Evolutionary conservation across 768 basidiomycete species (phyloP).

Genomic region (Ephemerocybe angulata): DNA sequence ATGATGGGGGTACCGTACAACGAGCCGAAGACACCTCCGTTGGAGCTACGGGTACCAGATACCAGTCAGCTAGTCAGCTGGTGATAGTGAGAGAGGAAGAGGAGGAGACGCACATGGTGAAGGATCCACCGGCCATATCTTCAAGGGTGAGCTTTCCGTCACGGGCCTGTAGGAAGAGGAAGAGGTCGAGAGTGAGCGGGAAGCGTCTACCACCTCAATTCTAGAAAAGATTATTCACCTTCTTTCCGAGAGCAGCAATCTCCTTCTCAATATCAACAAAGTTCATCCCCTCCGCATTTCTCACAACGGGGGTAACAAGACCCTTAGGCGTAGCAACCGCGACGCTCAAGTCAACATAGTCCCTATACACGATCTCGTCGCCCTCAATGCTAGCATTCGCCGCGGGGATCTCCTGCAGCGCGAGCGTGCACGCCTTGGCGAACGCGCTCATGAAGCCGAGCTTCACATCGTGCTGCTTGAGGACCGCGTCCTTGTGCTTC

Average conservation of each 20-base stretch:
- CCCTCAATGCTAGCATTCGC: conserved; percentile 95
- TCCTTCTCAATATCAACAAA: conserved; percentile 92
- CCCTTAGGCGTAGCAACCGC: conserved; percentile 98
- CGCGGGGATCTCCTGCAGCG: conserved; percentile 86
- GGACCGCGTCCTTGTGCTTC: conserved; percentile 87
- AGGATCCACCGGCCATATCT: conserved; percentile 98
- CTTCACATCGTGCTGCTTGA: conserved; percentile 93
- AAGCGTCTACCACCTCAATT: not conserved
- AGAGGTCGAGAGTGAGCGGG: conserved; percentile 3
- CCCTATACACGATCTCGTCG: conserved; percentile 88
- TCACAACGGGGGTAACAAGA: conserved; percentile 91
- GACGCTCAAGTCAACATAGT: conserved; percentile 91
- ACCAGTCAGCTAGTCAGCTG: no score
- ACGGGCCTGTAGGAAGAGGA: conserved; percentile 50
- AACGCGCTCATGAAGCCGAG: conserved; percentile 99
- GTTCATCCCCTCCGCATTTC: conserved; percentile 84
- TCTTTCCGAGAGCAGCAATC: conserved; percentile 87
- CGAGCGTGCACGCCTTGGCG: conserved; percentile 79
- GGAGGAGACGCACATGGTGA: conserved; percentile 77
- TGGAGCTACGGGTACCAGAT: conserved; percentile 72
- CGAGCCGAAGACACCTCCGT: conserved; percentile 97
- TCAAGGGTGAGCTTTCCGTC: conserved; percentile 94
- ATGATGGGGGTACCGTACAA: conserved; percentile 98
- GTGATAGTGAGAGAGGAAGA: not conserved
- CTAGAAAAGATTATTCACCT: conserved; percentile 40